These are phyloP conservation scores for Trametes polyzona DNA, from an alignment of 1,284 basidiomycete genomes.

Conservation along the genomic window DNA sequence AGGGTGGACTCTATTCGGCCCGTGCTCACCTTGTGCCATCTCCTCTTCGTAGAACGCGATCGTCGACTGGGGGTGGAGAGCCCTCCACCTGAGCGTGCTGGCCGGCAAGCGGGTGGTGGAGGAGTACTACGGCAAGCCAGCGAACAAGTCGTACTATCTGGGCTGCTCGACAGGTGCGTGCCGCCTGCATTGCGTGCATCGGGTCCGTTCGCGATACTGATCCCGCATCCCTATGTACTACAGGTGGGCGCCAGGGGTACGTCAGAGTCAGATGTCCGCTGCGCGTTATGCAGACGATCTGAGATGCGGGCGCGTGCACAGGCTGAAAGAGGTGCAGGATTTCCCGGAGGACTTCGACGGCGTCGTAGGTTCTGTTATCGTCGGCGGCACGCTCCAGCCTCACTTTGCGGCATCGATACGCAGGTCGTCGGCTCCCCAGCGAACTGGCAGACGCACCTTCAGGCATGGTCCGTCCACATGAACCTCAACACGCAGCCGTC, in stretches of 20 bases:
- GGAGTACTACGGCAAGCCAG: conserved; percentile 30
- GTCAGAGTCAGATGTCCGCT: conserved; percentile 1
- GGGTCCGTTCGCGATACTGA: background rate
- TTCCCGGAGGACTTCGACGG: conserved; percentile 38
- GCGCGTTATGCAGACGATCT: background rate
- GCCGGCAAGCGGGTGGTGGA: conserved; percentile 33
- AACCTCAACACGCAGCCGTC: conserved; percentile 27
- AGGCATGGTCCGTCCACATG: conserved; percentile 30
- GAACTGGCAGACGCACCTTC: conserved; percentile 32
- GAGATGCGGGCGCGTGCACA: conserved; percentile 1
- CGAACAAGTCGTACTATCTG: conserved; percentile 35
- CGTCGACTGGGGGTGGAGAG: conserved; percentile 35
- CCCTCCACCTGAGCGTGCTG: conserved; percentile 33
- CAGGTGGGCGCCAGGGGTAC: conserved; percentile 34
- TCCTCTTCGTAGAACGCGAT: conserved; percentile 30
- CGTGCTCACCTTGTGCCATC: background rate
- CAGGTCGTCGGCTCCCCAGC: conserved; percentile 34
- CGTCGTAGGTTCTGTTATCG: conserved; percentile 22
- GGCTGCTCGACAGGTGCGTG: conserved; percentile 37
- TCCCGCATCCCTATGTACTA: background rate
- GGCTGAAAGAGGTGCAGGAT: conserved; percentile 32
- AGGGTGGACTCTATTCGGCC: background rate
- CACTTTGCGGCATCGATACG: background rate
- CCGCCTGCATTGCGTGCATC: background rate
- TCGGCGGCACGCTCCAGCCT: background rate